Conservation (phyloP, 108 stramenopile genomes). For the Aureococcus anophagefferens region DNA sequence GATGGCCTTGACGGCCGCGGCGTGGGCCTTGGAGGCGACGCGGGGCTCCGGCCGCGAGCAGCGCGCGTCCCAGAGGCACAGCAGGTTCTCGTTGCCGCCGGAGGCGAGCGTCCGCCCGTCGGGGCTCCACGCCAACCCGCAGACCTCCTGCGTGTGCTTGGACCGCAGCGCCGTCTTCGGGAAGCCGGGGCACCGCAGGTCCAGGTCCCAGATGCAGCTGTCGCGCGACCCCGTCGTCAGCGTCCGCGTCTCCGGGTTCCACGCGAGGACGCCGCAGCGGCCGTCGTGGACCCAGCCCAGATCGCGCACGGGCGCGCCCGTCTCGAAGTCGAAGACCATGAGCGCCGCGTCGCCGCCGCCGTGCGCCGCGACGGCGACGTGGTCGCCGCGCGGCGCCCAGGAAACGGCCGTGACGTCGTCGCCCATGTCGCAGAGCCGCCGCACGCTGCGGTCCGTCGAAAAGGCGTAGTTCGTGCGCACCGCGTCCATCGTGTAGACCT, state of each 20-base stretch:
- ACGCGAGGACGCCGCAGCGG: too few relatives aligned
- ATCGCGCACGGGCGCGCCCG: too few relatives aligned
- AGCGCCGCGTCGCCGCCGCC: slow-evolving; percentile 60
- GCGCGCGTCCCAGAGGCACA: slow-evolving; percentile 92
- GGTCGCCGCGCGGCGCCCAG: slow-evolving; percentile 62
- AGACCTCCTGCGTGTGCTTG: slow-evolving; percentile 54
- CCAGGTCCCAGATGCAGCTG: too few relatives aligned
- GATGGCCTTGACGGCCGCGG: slow-evolving; percentile 53
- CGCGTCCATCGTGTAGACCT: too few relatives aligned
- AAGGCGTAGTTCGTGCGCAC: too few relatives aligned
- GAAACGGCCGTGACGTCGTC: slow-evolving; percentile 93
- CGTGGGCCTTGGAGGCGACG: slow-evolving; percentile 29
- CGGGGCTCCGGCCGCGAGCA: slow-evolving; percentile 37
- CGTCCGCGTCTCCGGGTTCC: too few relatives aligned
- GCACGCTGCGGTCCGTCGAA: slow-evolving; percentile 44
- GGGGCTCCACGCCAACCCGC: slow-evolving; percentile 73
- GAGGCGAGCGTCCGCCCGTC: slow-evolving; percentile 87
- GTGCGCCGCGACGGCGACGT: slow-evolving; percentile 83
- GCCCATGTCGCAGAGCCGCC: slow-evolving; percentile 27
- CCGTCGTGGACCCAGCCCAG: too few relatives aligned
- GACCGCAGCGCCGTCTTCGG: too few relatives aligned
- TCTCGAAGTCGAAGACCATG: slow-evolving; percentile 2
- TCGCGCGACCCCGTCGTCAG: too few relatives aligned
- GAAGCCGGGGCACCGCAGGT: too few relatives aligned
- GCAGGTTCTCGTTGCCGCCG: slow-evolving; percentile 94